These are phyloP conservation scores for Globisporangium okanoganense DNA, from an alignment of 352 stramenopile genomes.

Conservation along the genomic window DNA sequence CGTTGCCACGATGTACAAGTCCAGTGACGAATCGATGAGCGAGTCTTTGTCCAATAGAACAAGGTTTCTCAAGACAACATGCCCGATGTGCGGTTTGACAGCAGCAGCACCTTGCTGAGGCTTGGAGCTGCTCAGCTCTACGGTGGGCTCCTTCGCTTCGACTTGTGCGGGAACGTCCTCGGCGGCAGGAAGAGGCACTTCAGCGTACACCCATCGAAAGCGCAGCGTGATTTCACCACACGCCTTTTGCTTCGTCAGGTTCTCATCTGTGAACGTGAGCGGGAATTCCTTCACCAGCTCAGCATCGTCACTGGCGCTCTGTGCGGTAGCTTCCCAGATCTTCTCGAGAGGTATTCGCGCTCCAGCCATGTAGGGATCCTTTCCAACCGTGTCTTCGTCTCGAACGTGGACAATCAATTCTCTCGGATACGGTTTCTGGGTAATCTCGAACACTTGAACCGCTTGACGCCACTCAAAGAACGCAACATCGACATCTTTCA, in stretches of 20 bases:
- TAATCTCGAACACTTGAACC: constrained; percentile 36
- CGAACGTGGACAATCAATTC: constrained; percentile 32
- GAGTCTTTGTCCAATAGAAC: constrained; percentile 18
- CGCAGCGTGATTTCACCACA: constrained; percentile 33
- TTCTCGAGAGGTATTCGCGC: constrained; percentile 26
- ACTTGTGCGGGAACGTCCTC: background rate
- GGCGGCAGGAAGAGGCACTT: constrained; percentile 18
- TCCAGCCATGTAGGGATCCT: constrained; percentile 42
- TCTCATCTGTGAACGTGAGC: constrained; percentile 32
- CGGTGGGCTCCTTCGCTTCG: background rate
- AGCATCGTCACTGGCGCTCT: constrained; percentile 7
- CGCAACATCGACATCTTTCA: constrained; percentile 38
- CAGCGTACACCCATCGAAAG: constrained; percentile 38
- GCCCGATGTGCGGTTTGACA: constrained; percentile 14
- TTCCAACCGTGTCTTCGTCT: constrained; percentile 35
- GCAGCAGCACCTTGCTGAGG: background rate
- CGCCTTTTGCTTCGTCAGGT: constrained; percentile 35
- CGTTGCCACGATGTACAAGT: constrained; percentile 31
- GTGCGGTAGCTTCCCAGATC: constrained; percentile 21
- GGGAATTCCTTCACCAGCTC: constrained; percentile 28
- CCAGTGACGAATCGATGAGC: constrained; percentile 27
- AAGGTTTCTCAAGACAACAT: constrained; percentile 24
- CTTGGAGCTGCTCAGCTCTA: background rate
- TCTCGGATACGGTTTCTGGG: constrained; percentile 26
- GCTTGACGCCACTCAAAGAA: constrained; percentile 50